Evolutionary conservation across 2,329 filamentous ascomycete species (phyloP).

Genomic region (Aspergillus clavatus): DNA sequence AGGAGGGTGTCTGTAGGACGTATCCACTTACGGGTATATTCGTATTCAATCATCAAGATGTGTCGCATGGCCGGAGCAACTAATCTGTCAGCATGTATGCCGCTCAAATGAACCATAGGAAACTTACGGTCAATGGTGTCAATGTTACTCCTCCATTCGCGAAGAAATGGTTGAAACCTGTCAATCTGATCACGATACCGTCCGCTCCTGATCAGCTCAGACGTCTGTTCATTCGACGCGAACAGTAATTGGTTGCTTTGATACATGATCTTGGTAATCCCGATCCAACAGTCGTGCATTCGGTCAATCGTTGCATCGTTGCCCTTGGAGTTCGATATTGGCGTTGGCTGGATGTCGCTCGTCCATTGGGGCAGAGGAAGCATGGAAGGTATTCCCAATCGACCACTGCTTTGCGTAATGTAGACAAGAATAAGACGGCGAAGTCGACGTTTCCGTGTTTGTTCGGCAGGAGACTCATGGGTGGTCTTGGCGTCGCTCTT

Average conservation of each 20-base stretch:
- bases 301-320: constrained; percentile 47
- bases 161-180: constrained; percentile 72
- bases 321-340: constrained; percentile 24
- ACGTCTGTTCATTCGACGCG: constrained; percentile 78
- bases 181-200: constrained; percentile 76
- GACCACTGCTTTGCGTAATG: constrained; percentile 85
- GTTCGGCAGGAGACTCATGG: constrained; percentile 51
- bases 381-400: constrained; percentile 91
- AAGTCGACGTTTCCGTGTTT: constrained; percentile 76
- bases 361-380: constrained; percentile 56
- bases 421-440: constrained; percentile 86
- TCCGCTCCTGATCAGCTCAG: constrained; percentile 79
- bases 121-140: constrained; percentile 60
- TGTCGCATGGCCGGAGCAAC: constrained; percentile 59
- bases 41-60: constrained; percentile 89
- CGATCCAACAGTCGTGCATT: constrained; percentile 81
- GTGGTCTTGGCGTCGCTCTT: constrained; percentile 66
- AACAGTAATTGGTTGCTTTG: constrained; percentile 85
- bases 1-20: not conserved
- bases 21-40: constrained; percentile 68
- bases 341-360: constrained; percentile 33
- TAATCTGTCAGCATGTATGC: constrained; percentile 25
- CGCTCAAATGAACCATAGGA: not conserved
- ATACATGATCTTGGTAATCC: constrained; percentile 89
- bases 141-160: constrained; percentile 75